Percentiles rank a stretch among this genome's conserved stretches.
phyloP scores from a whole-genome alignment of 1,284 basidiomycete genomes.

The Heterobasidion occidentale region DNA sequence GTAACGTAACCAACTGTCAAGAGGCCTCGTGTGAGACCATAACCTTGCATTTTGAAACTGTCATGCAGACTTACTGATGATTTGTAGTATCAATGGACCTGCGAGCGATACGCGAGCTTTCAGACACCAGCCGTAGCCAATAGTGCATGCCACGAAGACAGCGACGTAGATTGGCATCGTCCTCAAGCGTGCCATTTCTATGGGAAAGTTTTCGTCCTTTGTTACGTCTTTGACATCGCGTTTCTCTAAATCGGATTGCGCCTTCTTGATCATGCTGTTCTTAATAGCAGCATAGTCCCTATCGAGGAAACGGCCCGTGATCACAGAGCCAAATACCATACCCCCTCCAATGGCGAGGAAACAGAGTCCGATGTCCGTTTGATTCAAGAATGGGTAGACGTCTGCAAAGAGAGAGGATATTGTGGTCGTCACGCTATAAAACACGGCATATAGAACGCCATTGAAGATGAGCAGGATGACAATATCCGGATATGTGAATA shows the following conservation, averaged over 20 bases:
- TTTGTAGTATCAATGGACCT: conserved; percentile 49
- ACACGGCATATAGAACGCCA: conserved; percentile 49
- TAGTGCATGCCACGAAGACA: conserved; percentile 32
- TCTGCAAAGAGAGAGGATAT: conserved; percentile 55
- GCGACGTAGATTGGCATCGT: conserved; percentile 33
- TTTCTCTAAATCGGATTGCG: conserved; percentile 17
- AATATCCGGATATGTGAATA: conserved; percentile 55
- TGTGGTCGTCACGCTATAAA: conserved; percentile 58
- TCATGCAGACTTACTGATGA: conserved; percentile 36
- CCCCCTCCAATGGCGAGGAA: conserved; percentile 63
- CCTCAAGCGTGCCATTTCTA: conserved; percentile 48
- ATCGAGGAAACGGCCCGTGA: conserved; percentile 49
- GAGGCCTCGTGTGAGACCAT: background rate
- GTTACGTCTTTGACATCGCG: conserved; percentile 17
- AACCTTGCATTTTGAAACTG: background rate
- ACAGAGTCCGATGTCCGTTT: conserved; percentile 63
- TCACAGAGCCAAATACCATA: conserved; percentile 38
- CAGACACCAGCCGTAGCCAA: conserved; percentile 63
- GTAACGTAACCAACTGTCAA: conserved; percentile 40
- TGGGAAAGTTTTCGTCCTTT: conserved; percentile 39
- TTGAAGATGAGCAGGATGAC: conserved; percentile 55
- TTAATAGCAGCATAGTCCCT: conserved; percentile 41
- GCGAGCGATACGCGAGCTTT: conserved; percentile 41
- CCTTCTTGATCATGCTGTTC: conserved; percentile 16
- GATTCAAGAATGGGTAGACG: conserved; percentile 51